Percentiles rank a stretch among this genome's conserved stretches.
phyloP scores from a whole-genome alignment of 805 yeast genomes.

The Cyberlindnera suaveolens region DNA sequence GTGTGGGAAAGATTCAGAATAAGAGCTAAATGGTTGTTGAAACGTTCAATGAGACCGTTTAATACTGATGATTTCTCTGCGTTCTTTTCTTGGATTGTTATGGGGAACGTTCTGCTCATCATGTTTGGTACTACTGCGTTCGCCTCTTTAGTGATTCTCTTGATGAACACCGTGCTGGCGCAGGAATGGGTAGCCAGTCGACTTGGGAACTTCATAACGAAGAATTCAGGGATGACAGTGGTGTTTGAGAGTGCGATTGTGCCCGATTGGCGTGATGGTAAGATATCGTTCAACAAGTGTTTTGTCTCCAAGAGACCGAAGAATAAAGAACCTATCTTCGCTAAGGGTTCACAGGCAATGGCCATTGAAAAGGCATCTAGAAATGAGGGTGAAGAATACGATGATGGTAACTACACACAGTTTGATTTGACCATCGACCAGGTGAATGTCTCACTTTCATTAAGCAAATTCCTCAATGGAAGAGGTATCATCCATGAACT shows the following conservation, averaged over 20 bases:
- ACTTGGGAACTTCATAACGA: slow-evolving; percentile 78
- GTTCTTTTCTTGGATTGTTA: slow-evolving; percentile 82
- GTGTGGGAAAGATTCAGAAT: slow-evolving; percentile 36
- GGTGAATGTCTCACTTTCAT: slow-evolving; percentile 71
- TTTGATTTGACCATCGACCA: slow-evolving; percentile 87
- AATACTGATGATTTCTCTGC: slow-evolving; percentile 92
- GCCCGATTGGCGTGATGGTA: slow-evolving; percentile 89
- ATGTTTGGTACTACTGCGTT: slow-evolving; percentile 90
- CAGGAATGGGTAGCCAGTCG: slow-evolving; percentile 77
- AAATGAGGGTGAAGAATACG: slow-evolving; percentile 33
- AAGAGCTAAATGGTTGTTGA: slow-evolving; percentile 66
- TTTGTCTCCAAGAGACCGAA: slow-evolving; percentile 83
- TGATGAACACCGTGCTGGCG: slow-evolving; percentile 50
- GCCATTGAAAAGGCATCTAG: slow-evolving; percentile 48
- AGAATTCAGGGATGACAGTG: slow-evolving; percentile 75
- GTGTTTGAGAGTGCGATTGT: slow-evolving; percentile 91
- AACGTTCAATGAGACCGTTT: slow-evolving; percentile 73
- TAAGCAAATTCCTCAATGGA: slow-evolving; percentile 86
- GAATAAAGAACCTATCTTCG: slow-evolving; percentile 37
- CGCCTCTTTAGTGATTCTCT: slow-evolving; percentile 68
- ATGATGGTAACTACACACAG: slow-evolving; percentile 95
- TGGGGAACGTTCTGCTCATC: slow-evolving; percentile 78
- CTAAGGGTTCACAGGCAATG: slow-evolving; percentile 66
- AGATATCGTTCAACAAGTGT: slow-evolving; percentile 76
- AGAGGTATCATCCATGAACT: slow-evolving; percentile 78